Conservation (phyloP, 2,329 filamentous ascomycete species). For the Diaporthe capsici region DNA sequence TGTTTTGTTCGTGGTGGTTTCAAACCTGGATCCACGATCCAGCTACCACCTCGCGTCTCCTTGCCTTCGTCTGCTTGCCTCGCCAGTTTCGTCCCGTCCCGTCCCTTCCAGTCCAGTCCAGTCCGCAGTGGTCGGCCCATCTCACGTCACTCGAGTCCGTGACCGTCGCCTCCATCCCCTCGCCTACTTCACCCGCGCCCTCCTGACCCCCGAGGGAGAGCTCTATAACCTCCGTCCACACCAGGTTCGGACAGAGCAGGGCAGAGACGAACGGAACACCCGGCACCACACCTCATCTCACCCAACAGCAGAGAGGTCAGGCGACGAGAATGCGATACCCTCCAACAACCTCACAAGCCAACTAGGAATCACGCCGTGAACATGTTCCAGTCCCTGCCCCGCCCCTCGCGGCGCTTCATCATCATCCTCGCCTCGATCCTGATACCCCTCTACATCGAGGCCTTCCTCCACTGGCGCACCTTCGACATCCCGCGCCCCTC, state of each 20-base stretch:
- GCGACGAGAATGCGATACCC: constrained; percentile 33
- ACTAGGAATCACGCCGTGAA: constrained; percentile 50
- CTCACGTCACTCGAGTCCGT: constrained; percentile 26
- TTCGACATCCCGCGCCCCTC: constrained; percentile 53
- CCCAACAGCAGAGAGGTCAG: constrained; percentile 7
- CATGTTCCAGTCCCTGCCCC: constrained; percentile 50
- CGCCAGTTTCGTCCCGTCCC: constrained; percentile 15
- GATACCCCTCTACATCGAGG: constrained; percentile 52
- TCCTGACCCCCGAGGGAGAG: background rate
- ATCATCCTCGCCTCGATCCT: constrained; percentile 51
- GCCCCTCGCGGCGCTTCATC: constrained; percentile 39
- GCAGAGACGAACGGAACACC: background rate
- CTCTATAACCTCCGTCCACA: background rate
- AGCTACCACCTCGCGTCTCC: background rate
- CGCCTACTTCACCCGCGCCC: constrained; percentile 1
- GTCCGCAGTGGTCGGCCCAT: constrained; percentile 2
- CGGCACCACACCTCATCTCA: background rate
- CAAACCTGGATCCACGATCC: constrained; percentile 22
- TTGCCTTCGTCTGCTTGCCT: constrained; percentile 10
- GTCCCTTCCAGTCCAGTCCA: no score
- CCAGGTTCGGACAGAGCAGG: background rate
- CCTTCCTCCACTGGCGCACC: constrained; percentile 52
- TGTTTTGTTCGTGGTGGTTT: background rate
- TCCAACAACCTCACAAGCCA: background rate
- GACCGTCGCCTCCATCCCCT: background rate